Conservation (phyloP, 305 asterid species). For the Fraxinus latifolia region DNA sequence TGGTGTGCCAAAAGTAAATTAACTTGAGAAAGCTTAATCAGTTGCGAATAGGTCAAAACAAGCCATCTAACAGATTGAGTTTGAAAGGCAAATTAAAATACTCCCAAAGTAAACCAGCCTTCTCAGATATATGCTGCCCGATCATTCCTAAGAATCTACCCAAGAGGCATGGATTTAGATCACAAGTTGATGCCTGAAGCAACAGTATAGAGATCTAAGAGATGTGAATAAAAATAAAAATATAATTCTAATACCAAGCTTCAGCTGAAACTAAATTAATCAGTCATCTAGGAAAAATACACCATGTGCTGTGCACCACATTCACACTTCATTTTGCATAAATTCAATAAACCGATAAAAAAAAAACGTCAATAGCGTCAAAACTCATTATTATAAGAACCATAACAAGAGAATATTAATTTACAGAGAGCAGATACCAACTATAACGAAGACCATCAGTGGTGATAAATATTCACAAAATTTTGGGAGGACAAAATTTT, state of each 20-base stretch:
- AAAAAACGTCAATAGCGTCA: not conserved
- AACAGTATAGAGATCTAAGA: not conserved
- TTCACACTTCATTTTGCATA: not conserved
- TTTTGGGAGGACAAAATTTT: not conserved
- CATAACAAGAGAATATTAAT: not conserved
- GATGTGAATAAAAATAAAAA: not conserved
- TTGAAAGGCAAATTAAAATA: not conserved
- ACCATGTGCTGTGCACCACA: not conserved
- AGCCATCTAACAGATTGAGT: not conserved
- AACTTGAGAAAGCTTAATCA: not conserved
- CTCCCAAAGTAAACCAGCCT: not conserved
- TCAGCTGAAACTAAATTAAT: not conserved
- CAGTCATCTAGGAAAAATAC: not conserved
- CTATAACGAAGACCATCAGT: not conserved
- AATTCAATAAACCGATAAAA: not conserved
- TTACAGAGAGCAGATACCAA: not conserved
- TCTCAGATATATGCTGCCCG: not conserved
- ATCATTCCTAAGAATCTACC: conserved; percentile 14
- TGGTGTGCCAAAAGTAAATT: not conserved
- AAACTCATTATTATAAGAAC: not conserved
- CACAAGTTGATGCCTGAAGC: not conserved
- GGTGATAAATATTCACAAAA: not conserved
- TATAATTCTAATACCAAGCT: not conserved
- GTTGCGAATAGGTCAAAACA: not conserved
- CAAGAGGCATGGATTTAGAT: conserved; percentile 1